phyloP scores from a whole-genome alignment of 2,329 filamentous ascomycete genomes.

The Pestalotiopsis sp. region DNA sequence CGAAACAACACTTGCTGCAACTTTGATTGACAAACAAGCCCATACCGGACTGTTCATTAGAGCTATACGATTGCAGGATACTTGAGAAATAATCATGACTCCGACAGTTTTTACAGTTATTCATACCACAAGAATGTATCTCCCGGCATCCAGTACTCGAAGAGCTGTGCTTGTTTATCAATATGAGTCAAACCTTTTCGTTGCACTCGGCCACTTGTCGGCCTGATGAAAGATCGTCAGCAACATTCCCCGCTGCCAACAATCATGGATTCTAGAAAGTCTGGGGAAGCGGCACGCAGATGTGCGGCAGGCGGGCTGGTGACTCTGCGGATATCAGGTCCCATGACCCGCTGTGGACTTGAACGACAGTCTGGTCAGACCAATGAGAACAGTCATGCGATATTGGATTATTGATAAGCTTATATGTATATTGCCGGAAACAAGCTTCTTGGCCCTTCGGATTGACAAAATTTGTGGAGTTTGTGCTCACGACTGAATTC shows the following conservation, averaged over 20 bases:
- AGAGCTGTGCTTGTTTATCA: neutral
- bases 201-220: neutral
- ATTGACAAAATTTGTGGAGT: conserved; percentile 3
- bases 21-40: too few relatives aligned
- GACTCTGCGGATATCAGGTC: neutral
- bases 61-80: too few relatives aligned
- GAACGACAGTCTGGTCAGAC: neutral
- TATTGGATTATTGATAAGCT: neutral
- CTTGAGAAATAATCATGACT: too few relatives aligned
- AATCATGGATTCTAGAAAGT: neutral
- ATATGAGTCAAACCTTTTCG: neutral
- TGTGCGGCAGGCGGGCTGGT: neutral
- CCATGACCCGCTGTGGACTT: neutral
- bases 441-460: neutral
- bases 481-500: conserved; percentile 2
- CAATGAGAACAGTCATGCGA: neutral
- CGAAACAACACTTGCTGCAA: too few relatives aligned
- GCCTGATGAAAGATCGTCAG: neutral
- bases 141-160: too few relatives aligned
- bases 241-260: neutral
- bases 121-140: too few relatives aligned
- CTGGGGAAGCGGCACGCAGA: neutral
- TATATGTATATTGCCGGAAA: neutral
- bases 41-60: too few relatives aligned
- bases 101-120: too few relatives aligned